Conservation (phyloP, 73 alveolate genomes). For the Tetrahymena thermophila region DNA sequence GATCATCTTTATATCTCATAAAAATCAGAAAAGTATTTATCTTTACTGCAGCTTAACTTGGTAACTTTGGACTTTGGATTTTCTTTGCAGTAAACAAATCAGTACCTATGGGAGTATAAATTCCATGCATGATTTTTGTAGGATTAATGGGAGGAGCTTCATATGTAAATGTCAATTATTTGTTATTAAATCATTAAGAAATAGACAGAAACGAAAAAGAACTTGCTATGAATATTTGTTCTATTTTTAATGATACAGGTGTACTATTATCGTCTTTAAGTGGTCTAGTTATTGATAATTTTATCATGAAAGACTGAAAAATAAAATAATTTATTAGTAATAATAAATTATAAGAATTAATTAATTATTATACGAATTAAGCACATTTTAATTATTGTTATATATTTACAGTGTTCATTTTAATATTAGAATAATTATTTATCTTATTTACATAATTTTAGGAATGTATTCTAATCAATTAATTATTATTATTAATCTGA, state of each 20-base stretch:
- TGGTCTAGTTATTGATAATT: not conserved
- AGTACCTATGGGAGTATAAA: conserved; percentile 2
- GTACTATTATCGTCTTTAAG: not conserved
- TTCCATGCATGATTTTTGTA: conserved; percentile 23
- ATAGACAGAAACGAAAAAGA: conserved; percentile 20
- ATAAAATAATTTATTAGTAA: not conserved
- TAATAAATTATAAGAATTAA: too few species aligned
- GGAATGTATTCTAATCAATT: too few species aligned
- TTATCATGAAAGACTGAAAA: not conserved
- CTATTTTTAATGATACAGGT: conserved; percentile 8
- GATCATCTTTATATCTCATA: conserved; percentile 30
- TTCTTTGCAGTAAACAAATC: not conserved
- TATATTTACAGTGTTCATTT: too few species aligned
- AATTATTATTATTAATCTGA: too few species aligned
- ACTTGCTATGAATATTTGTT: conserved; percentile 28
- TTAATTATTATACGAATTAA: too few species aligned
- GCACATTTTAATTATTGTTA: too few species aligned
- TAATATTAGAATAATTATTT: too few species aligned
- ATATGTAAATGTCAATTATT: conserved; percentile 34
- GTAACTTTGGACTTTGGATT: not conserved
- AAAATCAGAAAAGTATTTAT: conserved; percentile 3
- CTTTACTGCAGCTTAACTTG: conserved; percentile 10
- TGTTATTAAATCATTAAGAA: conserved; percentile 5
- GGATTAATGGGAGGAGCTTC: conserved; percentile 45
- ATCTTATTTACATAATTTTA: too few species aligned